Conservation (phyloP, 179 eudicot species). For the Vitellaria paradoxa region DNA sequence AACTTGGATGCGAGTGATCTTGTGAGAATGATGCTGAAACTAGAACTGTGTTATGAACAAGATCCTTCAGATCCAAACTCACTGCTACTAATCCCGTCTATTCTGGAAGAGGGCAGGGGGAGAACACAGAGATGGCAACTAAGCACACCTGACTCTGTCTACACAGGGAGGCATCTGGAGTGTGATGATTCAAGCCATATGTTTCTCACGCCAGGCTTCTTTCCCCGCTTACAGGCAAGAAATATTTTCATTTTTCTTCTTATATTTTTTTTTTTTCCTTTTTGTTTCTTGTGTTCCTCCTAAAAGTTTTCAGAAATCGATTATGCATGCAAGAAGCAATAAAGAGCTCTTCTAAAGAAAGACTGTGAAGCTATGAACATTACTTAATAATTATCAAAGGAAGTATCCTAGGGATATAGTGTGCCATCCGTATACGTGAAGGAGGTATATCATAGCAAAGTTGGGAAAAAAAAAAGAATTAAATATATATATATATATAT, state of each 20-base stretch:
- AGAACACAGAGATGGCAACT: slow-evolving; percentile 77
- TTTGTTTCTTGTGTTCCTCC: neutral
- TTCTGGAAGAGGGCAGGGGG: slow-evolving; percentile 76
- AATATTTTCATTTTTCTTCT: neutral
- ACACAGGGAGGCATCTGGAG: slow-evolving; percentile 79
- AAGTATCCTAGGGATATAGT: neutral
- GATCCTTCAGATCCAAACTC: slow-evolving; percentile 66
- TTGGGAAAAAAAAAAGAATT: too few relatives aligned
- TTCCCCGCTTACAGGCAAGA: slow-evolving; percentile 85
- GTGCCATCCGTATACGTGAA: neutral
- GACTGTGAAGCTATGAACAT: too few relatives aligned
- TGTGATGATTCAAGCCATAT: slow-evolving; percentile 87
- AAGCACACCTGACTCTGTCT: slow-evolving; percentile 51
- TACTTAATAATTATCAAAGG: too few relatives aligned
- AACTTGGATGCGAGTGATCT: slow-evolving; percentile 66
- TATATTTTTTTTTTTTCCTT: neutral
- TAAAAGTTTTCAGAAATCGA: slow-evolving; percentile 6
- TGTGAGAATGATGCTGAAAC: slow-evolving; percentile 77
- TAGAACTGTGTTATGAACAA: slow-evolving; percentile 80
- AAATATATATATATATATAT: too few relatives aligned
- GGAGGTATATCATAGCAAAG: neutral
- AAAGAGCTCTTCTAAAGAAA: neutral
- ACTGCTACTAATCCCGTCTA: slow-evolving; percentile 57
- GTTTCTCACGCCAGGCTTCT: slow-evolving; percentile 80
- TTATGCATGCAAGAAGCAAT: neutral